Base-by-base conservation (phyloP, 2,329 filamentous ascomycete species). In the Lithohypha guttulata region DNA sequence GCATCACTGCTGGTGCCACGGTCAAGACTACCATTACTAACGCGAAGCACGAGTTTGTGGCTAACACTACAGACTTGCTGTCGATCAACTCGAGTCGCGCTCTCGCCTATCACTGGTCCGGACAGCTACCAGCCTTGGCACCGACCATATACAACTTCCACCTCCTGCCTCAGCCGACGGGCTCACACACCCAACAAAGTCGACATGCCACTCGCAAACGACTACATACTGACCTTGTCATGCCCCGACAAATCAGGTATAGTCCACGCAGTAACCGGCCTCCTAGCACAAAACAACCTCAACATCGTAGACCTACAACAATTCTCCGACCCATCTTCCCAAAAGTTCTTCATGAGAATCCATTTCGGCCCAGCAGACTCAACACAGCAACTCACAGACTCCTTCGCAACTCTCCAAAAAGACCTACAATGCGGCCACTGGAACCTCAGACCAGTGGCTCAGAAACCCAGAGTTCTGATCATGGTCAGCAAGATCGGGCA, bases 401-500 rank as follows among this genome's bases (percentile, higher is more conserved):
- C 39, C 17, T 23, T 37, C 27, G 23, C 20, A n/a, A 28, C n/a
- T 11, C 23, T 36, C 6, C 34, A 34, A 14, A 17, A 37, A 36
- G 67, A 77, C 18, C 73, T 84, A 62, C 55, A 68, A 42, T 81
- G 85, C 77, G 68, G 76, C 52, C 85, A 76, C 52, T 86, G 81
- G 64, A 70, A 82, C 51, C 71, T 91, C 51, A 71, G 77, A 10
- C 74, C 80, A 3, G 71, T 77, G 9, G 64, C 75, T 34, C 69
- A 77, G 53, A 86, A 85, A 65, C 78, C 79, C 42, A 73, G 77
- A 49, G 79, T 87, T 34, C 68, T 91, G 52, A 84, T 91, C 67
- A 89, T 91, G 83, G 84, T 89, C 20, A 87, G 82, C 54, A 87
- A 87, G 66, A 87, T 85, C 53, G 84, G 83, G 6, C 83, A 89